These are phyloP conservation scores for Dactylis glomerata DNA, from an alignment of 176 grass and related monocot genomes.

Conservation along the genomic window DNA sequence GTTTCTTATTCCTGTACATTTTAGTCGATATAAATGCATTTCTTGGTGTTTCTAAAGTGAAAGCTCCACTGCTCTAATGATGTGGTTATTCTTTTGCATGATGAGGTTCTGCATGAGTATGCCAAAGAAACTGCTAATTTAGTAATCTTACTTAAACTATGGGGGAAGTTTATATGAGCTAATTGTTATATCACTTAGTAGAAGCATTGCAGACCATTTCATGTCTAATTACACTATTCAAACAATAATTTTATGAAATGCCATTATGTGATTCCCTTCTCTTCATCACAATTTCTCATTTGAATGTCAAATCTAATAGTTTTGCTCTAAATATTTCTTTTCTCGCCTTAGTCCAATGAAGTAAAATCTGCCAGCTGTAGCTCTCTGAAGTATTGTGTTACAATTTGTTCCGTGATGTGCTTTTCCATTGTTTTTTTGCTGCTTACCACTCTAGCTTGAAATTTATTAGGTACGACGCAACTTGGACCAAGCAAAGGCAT, in stretches of 20 bases:
- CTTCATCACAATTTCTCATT: constrained; percentile 8
- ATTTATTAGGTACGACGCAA: constrained; percentile 84
- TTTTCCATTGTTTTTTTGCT: constrained; percentile 22
- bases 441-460: constrained; percentile 25
- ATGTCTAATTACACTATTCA: constrained; percentile 2
- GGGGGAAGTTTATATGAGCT: background rate
- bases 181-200: constrained; percentile 3
- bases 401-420: background rate
- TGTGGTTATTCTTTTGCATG: constrained; percentile 1
- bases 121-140: background rate
- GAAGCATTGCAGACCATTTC: background rate
- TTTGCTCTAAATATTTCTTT: background rate
- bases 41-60: background rate
- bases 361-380: background rate
- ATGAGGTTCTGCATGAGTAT: background rate
- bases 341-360: background rate
- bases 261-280: background rate
- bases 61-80: background rate
- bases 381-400: background rate
- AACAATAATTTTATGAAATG: constrained; percentile 12
- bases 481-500: constrained; percentile 90
- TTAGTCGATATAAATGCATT: background rate
- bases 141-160: background rate
- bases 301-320: background rate
- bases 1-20: background rate